Evolutionary conservation across 805 yeast genomes (phyloP), one percentile per base, ranked within the genome.

Genomic region (Kockiozyma suomiensis): DNA sequence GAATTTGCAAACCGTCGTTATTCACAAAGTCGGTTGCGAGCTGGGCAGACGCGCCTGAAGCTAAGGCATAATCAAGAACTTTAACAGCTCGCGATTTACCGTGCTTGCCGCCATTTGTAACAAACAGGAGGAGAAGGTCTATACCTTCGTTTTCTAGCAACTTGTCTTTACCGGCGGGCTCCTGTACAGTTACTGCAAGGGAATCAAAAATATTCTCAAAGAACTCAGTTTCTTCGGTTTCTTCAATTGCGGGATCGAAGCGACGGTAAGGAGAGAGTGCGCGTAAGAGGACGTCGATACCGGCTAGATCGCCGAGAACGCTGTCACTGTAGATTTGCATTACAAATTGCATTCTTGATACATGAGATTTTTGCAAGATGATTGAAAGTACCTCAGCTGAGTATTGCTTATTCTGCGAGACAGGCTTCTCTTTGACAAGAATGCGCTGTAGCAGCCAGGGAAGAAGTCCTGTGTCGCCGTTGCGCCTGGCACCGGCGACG

Each of bases 341-440:
- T 17, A 52, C 33, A 28, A 59, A 55, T 4, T 50, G 61, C 3
- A 28, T 21, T 10, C 59, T 43, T 4, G 64, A 46, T 2, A 13
- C 13, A 10, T 37, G 37, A 1, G 68, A 64, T n/a, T 57, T 50
- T 25, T 53, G 63, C 10, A 61, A 50, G n/a, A 66, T 47, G 45
- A 66, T 60, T n/a, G 69, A 67, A 35, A 66, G 42, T 15, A 66
- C 37, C 35, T 66, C 69, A 17, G 66, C 68, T n/a, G 66, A 49
- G 49, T 63, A 66, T 42, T 66, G 69, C 61, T 55, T 54, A 41
- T 62, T 66, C 28, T 63, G 60, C 23, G 66, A 49, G 13, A 63
- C 56, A 3, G 66, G 60, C 17, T 51, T 42, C 41, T 66, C 67
- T n/a, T 54, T 55, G 19, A 50, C 55, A 0, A 54, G 45, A n/a